These are phyloP conservation scores for Iris pallida DNA, from an alignment of 116 monocot species.

Conservation along the genomic window DNA sequence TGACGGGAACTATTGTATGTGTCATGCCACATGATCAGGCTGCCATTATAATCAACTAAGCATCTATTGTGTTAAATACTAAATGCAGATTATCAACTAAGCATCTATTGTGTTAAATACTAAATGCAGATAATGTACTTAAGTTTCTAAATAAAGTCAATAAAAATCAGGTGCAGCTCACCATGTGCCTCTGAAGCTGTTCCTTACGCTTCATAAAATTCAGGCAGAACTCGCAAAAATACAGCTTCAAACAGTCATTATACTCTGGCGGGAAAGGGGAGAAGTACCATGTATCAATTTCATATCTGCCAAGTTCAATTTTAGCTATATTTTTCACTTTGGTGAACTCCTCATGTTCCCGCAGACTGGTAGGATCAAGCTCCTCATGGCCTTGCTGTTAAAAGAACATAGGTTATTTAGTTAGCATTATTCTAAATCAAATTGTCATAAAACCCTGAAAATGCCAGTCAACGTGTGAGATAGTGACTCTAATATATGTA, in stretches of 20 bases:
- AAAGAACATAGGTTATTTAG: not conserved
- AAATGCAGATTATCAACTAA: too few species aligned
- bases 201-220: slow-evolving; percentile 98
- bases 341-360: slow-evolving; percentile 96
- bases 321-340: slow-evolving; percentile 98
- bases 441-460: too few species aligned
- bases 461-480: too few species aligned
- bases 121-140: too few species aligned
- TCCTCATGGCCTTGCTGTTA: slow-evolving; percentile 74
- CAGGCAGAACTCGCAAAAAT: slow-evolving; percentile 97
- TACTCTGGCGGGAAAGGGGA: slow-evolving; percentile 95
- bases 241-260: slow-evolving; percentile 78
- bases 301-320: slow-evolving; percentile 98
- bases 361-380: slow-evolving; percentile 88
- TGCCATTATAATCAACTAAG: too few species aligned
- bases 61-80: too few species aligned
- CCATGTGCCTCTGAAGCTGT: slow-evolving; percentile 98
- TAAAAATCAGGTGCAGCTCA: slow-evolving; percentile 34
- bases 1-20: too few species aligned
- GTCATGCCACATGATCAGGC: too few species aligned
- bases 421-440: not conserved
- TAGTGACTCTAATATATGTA: too few species aligned
- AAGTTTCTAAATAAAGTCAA: slow-evolving; percentile 1
- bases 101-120: too few species aligned
- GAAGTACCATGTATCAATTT: slow-evolving; percentile 98